A percentile compares a stretch with the other conserved stretches of the same genome.
Evolutionary conservation across 1,139 yeast species (phyloP).

Genomic region (Sugiyamaella japonica): DNA sequence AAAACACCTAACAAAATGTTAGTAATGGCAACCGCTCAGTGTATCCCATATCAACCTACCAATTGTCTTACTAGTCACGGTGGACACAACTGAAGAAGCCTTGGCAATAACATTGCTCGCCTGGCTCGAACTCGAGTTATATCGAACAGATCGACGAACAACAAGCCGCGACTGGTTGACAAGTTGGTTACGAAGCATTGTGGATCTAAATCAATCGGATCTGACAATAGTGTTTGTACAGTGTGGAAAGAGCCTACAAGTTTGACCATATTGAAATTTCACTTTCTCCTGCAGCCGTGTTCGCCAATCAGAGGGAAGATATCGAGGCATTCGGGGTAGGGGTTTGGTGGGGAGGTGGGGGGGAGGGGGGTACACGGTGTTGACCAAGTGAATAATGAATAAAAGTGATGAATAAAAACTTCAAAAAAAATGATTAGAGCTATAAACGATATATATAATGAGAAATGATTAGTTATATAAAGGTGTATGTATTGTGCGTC

Average conservation of each 20-base stretch:
- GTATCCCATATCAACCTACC: constrained; percentile 39
- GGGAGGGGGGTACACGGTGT: no score
- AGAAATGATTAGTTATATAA: no score
- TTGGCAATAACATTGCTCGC: constrained; percentile 41
- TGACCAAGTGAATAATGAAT: no score
- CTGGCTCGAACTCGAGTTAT: constrained; percentile 43
- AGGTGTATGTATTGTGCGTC: no score
- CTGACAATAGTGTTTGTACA: not conserved
- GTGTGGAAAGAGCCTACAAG: not conserved
- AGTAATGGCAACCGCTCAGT: no score
- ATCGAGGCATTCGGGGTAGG: constrained; percentile 1
- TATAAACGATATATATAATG: no score
- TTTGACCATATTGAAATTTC: constrained; percentile 5
- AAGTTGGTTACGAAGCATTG: constrained; percentile 28
- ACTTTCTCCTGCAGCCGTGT: constrained; percentile 6
- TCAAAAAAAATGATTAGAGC: no score
- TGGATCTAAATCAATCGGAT: not conserved
- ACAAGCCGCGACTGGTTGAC: constrained; percentile 24
- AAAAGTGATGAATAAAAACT: no score
- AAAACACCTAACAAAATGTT: constrained; percentile 23
- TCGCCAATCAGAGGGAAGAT: constrained; percentile 11
- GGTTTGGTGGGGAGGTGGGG: no score
- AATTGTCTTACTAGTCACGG: constrained; percentile 51
- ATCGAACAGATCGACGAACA: constrained; percentile 40
- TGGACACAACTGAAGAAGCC: constrained; percentile 46